Evolutionary conservation across 345 rosid species (phyloP).

Genomic region (Alliaria petiolata): DNA sequence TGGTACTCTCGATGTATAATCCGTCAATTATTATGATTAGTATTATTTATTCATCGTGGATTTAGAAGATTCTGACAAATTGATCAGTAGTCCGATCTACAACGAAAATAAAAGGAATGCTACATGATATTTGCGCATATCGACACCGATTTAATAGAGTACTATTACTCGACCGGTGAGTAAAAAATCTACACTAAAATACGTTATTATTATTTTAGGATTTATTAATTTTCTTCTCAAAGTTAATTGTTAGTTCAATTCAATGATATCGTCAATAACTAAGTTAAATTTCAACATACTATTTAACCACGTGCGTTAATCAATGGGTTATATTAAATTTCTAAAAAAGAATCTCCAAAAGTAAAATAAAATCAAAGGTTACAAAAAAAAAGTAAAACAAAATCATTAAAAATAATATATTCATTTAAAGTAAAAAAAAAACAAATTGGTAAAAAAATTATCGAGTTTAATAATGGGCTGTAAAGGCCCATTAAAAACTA

Average conservation of each 20-base stretch:
- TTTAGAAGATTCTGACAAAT: too few species aligned
- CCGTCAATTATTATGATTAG: constrained; percentile 15
- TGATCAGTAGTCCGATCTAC: neutral
- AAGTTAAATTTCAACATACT: neutral
- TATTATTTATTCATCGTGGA: neutral
- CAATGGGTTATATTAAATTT: too few species aligned
- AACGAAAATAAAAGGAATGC: neutral
- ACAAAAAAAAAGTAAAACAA: neutral
- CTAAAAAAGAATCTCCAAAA: neutral
- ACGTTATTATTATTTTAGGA: neutral
- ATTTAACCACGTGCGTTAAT: neutral
- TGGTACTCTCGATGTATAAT: neutral
- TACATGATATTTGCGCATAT: neutral
- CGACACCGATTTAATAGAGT: neutral
- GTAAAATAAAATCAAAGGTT: too few species aligned
- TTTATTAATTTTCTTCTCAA: neutral
- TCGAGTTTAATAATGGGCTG: neutral
- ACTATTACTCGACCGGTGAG: neutral
- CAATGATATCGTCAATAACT: too few species aligned
- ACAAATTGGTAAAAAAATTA: neutral
- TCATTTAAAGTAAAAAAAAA: neutral
- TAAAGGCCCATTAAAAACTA: neutral
- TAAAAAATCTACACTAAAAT: neutral
- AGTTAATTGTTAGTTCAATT: neutral
- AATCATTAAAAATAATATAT: too few species aligned